Conservation (phyloP, 305 asterid species). For the Ruellia speciosa region DNA sequence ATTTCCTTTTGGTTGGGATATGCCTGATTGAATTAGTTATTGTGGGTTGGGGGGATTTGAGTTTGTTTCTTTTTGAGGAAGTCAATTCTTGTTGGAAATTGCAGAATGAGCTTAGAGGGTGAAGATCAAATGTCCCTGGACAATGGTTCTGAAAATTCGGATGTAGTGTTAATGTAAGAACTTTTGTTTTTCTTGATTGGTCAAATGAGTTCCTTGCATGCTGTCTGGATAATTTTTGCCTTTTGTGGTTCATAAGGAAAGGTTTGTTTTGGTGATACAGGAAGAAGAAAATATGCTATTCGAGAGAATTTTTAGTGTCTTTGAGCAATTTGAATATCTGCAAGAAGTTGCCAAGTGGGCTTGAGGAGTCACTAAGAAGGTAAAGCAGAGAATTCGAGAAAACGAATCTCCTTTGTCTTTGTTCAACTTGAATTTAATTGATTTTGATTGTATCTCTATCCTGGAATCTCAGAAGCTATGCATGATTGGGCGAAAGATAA, state of each 20-base stretch:
- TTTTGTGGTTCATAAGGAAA: constrained; percentile 12
- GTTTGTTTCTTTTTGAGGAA: constrained; percentile 20
- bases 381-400: constrained; percentile 19
- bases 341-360: constrained; percentile 69
- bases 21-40: constrained; percentile 18
- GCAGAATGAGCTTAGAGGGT: constrained; percentile 38
- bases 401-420: too few species aligned
- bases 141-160: constrained; percentile 23
- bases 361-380: constrained; percentile 52
- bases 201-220: constrained; percentile 16
- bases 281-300: constrained; percentile 49
- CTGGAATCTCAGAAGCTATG: constrained; percentile 10
- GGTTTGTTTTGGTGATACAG: constrained; percentile 38
- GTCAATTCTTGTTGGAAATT: constrained; percentile 15
- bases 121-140: constrained; percentile 33
- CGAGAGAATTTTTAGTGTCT: constrained; percentile 67
- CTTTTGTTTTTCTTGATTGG: not conserved
- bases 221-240: not conserved
- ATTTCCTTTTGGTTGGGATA: not conserved
- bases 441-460: too few species aligned
- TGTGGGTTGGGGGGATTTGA: constrained; percentile 20
- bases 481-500: constrained; percentile 3
- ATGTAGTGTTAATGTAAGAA: constrained; percentile 15
- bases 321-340: constrained; percentile 58
- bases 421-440: too few species aligned